phyloP scores from a whole-genome alignment of 2,329 filamentous ascomycete genomes.

The Stemphylium vesicarium region DNA sequence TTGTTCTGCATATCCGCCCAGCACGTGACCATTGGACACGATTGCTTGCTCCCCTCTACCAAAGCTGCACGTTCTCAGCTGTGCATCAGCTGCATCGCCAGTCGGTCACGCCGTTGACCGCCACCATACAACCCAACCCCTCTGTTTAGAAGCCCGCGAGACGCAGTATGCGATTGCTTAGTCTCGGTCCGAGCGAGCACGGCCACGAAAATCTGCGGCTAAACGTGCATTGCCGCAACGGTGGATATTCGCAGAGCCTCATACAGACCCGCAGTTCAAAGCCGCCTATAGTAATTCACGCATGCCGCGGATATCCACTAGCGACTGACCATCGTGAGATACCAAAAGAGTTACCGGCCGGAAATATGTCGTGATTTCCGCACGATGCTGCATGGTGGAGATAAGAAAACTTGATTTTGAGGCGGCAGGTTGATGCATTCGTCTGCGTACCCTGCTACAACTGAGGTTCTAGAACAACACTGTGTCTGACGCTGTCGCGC shows the following conservation, averaged over 20 bases:
- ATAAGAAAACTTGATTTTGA: constrained; percentile 17
- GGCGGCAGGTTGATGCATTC: background rate
- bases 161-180: background rate
- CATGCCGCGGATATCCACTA: constrained; percentile 4
- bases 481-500: background rate
- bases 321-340: background rate
- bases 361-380: constrained; percentile 5
- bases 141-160: background rate
- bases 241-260: constrained; percentile 15
- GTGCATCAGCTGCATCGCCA: background rate
- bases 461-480: constrained; percentile 8
- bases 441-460: background rate
- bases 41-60: too few species aligned
- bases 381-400: constrained; percentile 8
- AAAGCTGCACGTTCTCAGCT: background rate
- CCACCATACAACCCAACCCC: constrained; percentile 4
- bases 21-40: background rate
- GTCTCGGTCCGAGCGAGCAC: constrained; percentile 9
- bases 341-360: constrained; percentile 4
- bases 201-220: constrained; percentile 18
- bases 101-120: background rate
- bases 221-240: constrained; percentile 16
- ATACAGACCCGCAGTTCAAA: constrained; percentile 3
- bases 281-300: constrained; percentile 8
- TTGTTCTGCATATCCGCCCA: background rate